These are phyloP conservation scores for Phytophthora hibernalis DNA, from an alignment of 352 stramenopile genomes.

Conservation along the genomic window DNA sequence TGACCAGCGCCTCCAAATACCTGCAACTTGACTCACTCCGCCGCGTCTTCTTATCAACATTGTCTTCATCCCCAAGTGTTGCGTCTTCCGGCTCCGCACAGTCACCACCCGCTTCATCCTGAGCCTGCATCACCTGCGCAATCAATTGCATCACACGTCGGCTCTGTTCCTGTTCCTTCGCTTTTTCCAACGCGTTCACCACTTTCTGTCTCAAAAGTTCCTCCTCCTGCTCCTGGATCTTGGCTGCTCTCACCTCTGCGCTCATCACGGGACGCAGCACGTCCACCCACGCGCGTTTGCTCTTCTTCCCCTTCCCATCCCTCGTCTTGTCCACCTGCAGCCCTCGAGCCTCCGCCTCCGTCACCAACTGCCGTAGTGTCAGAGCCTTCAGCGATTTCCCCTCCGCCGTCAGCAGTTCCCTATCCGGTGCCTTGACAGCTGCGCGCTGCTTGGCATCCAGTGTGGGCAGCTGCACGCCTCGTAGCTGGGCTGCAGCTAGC, in stretches of 20 bases:
- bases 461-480: conserved; percentile 34
- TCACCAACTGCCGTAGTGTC: conserved; percentile 68
- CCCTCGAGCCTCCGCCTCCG: conserved; percentile 56
- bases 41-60: neutral
- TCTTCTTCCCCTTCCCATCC: conserved; percentile 62
- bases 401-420: conserved; percentile 54
- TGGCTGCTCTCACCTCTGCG: conserved; percentile 32
- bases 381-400: conserved; percentile 63
- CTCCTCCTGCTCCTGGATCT: conserved; percentile 48
- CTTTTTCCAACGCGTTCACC: conserved; percentile 39
- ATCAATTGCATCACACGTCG: conserved; percentile 36
- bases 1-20: conserved; percentile 34
- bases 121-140: conserved; percentile 18
- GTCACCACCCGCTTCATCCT: neutral
- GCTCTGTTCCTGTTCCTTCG: conserved; percentile 44
- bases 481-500: conserved; percentile 35
- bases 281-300: conserved; percentile 68
- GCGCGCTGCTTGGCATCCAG: conserved; percentile 43
- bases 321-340: conserved; percentile 35
- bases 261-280: conserved; percentile 42
- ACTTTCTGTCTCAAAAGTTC: conserved; percentile 50
- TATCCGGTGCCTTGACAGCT: conserved; percentile 56
- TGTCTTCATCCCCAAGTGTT: conserved; percentile 1
- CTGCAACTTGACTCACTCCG: conserved; percentile 5
- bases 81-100: conserved; percentile 32